Percentiles rank a stretch among this genome's conserved stretches.
phyloP scores from a whole-genome alignment of 192 early-diverging fungal species.

The Geosiphon pyriformis region DNA sequence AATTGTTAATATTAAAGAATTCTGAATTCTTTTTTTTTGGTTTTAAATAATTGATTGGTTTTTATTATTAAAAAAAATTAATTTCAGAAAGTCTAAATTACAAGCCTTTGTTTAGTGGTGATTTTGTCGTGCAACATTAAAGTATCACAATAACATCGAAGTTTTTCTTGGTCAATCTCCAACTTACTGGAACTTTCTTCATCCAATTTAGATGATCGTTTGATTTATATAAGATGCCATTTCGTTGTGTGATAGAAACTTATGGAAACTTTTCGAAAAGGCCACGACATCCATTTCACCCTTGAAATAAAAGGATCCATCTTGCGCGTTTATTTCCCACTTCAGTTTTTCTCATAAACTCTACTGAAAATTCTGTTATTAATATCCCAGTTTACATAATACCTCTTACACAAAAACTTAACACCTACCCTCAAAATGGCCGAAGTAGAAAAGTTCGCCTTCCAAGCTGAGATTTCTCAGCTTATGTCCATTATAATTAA shows the following conservation, averaged over 20 bases:
- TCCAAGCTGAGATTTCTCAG: slow-evolving; percentile 99
- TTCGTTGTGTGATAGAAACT: slow-evolving; percentile 18
- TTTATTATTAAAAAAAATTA: no score
- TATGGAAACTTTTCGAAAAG: slow-evolving; percentile 6
- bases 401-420: neutral
- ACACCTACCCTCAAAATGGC: neutral
- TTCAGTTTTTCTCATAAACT: neutral
- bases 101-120: no score
- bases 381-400: neutral
- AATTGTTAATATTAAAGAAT: no score
- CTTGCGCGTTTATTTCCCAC: neutral
- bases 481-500: slow-evolving; percentile 99
- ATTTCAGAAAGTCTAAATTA: no score
- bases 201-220: neutral
- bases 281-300: slow-evolving; percentile 1
- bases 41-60: no score
- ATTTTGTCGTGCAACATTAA: no score
- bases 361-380: slow-evolving; percentile 2
- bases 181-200: slow-evolving; percentile 25
- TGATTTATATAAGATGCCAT: no score
- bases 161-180: slow-evolving; percentile 7
- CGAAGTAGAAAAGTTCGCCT: slow-evolving; percentile 34
- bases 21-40: no score
- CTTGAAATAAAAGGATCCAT: neutral
- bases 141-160: no score